Base-by-base conservation (phyloP, 2,329 filamentous ascomycete genomes). In the Aspergillus sp. region DNA sequence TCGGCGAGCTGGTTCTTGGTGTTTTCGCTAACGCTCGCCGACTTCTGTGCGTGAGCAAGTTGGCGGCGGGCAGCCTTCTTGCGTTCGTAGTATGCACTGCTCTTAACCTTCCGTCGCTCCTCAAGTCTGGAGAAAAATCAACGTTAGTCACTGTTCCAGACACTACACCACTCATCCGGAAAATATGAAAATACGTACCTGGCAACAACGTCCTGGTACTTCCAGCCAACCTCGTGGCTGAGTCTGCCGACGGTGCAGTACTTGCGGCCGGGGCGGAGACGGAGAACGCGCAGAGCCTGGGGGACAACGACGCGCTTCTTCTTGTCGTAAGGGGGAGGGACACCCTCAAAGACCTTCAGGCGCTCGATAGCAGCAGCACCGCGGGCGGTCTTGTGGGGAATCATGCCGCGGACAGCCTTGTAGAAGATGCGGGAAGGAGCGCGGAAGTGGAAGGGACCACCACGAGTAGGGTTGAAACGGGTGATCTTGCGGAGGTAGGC, bases 381-480 rank as follows among this genome's bases (percentile, higher is more conserved):
- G 78, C 95, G 93, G 79, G 95, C 88, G 72, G 95, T 99, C 91
- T 99, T 99, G 91, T 99, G 95, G 77, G 95, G 95, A 72, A 99
- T 96, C 95, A 99, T 99, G 81, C 95, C 95, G 81, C 95, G 93
- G 83, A 99, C 91, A 79, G 95, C 92, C 90, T 97, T 96, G 90
- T 97, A 99, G 90, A 99, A 96, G 86, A 99, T 97, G 83, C 96
- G 90, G 75, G 93, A 96, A 66, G 95, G 95, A 73, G 93, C 92
- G 80, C 95, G 95, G 92, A 97, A 98, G 85, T 99, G 95, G 92
- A 98, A 99, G 82, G 95, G 95, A 85, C 93, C 93, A 89, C 93
- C 95, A 79, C 93, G 93, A 75, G 92, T 97, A 79, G 95, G 93
- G 89, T 99, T 99, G 90, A 89, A 99, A 82, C 95, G 91, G 80